Evolutionary conservation across 1,284 basidiomycete species (phyloP), one percentile per base, ranked within the genome.

Genomic region (Rugiboletus extremiorientalis): DNA sequence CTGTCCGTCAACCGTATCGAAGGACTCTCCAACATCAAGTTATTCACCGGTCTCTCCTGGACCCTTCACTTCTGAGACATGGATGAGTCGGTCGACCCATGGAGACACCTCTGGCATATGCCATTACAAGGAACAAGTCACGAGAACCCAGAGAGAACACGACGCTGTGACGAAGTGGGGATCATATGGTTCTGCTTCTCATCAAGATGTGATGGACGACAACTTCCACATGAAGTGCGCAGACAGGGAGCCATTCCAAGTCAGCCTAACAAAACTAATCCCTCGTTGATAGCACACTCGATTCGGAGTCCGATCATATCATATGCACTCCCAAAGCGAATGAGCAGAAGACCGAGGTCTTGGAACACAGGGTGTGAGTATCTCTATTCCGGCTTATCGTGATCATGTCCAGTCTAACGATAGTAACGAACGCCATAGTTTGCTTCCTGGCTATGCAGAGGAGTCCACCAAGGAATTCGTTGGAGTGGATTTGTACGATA

Each of bases 361-460:
- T 9, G 33, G 23, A 18, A 16, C 18, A 30, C 22, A 31, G 6
- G 28, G 30, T 30, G 59, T 60, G 15, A 23, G 55, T 43, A 40
- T 28, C 42, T 27, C 8, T 31, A 11, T 34, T 14, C 20, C 6
- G 4, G 27, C 18, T 2, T 33, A 16, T 27, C 9, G n/a, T 16
- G 42, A 45, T 28, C 16, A 7, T 30, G n/a, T 23, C n/a, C 1
- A 8, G 20, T 4, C 10, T 16, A 40, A 18, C 15, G 46, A 36
- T 27, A 36, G 11, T 60, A 25, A 61, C 12, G 22, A 7, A 20
- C 53, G 25, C 5, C 20, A 2, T 43, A 65, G 66, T 4, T 45
- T 45, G 3, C 56, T 54, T 44, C 20, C 53, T 10, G 61, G 55
- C n/a, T 40, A 44, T 34, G 14, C 52, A 40, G 55, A 60, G 14